These are phyloP conservation scores for Rhazya stricta DNA, from an alignment of 257 asterid species.

Conservation along the genomic window DNA sequence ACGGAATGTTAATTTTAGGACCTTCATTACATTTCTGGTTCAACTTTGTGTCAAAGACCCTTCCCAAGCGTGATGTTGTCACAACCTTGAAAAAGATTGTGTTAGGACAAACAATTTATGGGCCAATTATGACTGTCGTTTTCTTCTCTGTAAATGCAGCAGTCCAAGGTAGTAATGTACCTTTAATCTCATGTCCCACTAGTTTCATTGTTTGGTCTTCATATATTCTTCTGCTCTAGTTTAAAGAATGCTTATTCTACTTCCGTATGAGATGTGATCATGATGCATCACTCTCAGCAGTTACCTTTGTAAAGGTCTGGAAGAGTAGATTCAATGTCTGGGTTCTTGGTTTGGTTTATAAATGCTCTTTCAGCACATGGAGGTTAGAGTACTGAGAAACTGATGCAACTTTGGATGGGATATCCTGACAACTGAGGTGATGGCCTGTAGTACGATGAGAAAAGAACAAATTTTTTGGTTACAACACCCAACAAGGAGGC, in stretches of 20 bases:
- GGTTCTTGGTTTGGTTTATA: neutral
- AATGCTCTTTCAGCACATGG: neutral
- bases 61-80: constrained; percentile 61
- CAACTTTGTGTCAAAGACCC: constrained; percentile 45
- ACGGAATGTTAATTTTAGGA: constrained; percentile 36
- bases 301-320: neutral
- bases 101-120: constrained; percentile 73
- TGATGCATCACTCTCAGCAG: neutral
- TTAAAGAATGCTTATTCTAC: neutral
- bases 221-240: neutral
- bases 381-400: neutral
- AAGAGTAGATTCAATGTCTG: neutral
- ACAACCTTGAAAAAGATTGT: constrained; percentile 73
- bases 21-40: constrained; percentile 44
- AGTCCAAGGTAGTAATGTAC: constrained; percentile 49
- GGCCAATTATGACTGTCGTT: constrained; percentile 63
- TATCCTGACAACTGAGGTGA: neutral
- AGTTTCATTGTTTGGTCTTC: constrained; percentile 1
- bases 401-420: neutral
- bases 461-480: neutral
- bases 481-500: neutral
- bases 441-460: neutral
- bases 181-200: neutral
- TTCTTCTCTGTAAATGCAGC: constrained; percentile 90
- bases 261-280: neutral